Percentiles rank a stretch among this genome's conserved stretches.
These are phyloP conservation scores for Arabis hirsuta DNA, from an alignment of 345 rosid species.

Conservation along the genomic window DNA sequence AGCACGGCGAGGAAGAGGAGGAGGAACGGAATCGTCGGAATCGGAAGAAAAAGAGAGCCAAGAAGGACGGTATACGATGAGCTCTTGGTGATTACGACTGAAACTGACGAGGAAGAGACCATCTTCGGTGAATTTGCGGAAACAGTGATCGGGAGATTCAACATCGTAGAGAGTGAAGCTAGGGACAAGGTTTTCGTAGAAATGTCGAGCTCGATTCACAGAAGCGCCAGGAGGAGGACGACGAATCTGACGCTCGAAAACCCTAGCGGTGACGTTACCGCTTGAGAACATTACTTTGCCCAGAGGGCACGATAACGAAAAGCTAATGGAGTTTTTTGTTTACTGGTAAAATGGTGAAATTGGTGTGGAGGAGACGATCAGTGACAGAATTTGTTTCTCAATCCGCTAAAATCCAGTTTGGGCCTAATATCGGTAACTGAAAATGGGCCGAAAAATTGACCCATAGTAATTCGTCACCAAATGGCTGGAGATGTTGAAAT, in stretches of 20 bases:
- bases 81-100: constrained; percentile 81
- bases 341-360: constrained; percentile 23
- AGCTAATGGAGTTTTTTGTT: not conserved
- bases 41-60: constrained; percentile 81
- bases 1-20: constrained; percentile 68
- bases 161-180: constrained; percentile 80
- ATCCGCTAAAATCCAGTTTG: not conserved
- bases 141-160: constrained; percentile 84
- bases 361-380: constrained; percentile 34
- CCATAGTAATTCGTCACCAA: not conserved
- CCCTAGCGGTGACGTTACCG: constrained; percentile 74
- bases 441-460: not conserved
- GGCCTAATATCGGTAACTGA: not conserved
- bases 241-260: constrained; percentile 83
- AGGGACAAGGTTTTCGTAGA: constrained; percentile 94
- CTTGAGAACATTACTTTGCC: constrained; percentile 56
- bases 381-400: not conserved
- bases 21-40: constrained; percentile 33
- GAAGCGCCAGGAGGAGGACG: constrained; percentile 73
- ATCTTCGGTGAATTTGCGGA: constrained; percentile 95
- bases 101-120: constrained; percentile 91
- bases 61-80: constrained; percentile 86
- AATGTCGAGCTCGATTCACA: constrained; percentile 69
- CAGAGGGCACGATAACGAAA: not conserved
- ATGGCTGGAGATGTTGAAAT: too few relatives aligned